Percentiles rank a stretch among this genome's conserved stretches.
Evolutionary conservation across 164 flowering plant species (phyloP).

Genomic region (Sedum album): DNA sequence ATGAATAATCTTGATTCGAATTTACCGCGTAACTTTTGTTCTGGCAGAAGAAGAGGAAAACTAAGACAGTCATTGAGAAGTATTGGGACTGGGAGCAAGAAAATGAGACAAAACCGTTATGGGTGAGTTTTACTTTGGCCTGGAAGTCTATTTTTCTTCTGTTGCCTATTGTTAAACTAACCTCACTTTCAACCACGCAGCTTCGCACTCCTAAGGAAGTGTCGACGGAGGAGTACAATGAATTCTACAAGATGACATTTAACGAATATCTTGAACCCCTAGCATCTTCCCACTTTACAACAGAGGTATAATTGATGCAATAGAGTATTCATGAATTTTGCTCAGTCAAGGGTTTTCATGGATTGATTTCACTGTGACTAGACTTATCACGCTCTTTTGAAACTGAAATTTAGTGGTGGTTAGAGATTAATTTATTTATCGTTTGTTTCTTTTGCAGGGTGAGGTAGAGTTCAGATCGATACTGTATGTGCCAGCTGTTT

Average conservation of each 20-base stretch:
- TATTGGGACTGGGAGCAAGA: constrained; percentile 98
- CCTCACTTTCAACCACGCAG: constrained; percentile 24
- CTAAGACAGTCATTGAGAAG: constrained; percentile 78
- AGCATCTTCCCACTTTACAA: constrained; percentile 93
- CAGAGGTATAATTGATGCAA: constrained; percentile 53
- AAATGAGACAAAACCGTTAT: constrained; percentile 88
- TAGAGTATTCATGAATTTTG: too few species aligned
- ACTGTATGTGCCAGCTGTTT: constrained; percentile 71
- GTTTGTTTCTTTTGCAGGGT: constrained; percentile 47
- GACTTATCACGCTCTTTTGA: too few species aligned
- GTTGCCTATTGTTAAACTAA: background rate
- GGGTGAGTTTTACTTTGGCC: constrained; percentile 46
- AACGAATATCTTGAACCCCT: constrained; percentile 88
- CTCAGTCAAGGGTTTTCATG: background rate
- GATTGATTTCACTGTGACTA: background rate
- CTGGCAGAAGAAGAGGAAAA: constrained; percentile 83
- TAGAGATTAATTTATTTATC: background rate
- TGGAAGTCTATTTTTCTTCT: constrained; percentile 16
- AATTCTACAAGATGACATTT: constrained; percentile 86
- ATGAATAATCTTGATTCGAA: too few species aligned
- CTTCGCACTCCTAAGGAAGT: constrained; percentile 92
- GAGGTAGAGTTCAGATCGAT: constrained; percentile 98
- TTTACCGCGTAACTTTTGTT: constrained; percentile 12
- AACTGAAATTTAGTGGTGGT: too few species aligned
- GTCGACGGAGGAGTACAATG: constrained; percentile 85